Evolutionary conservation across 768 basidiomycete genomes (phyloP).

Genomic region (Panus rudis): DNA sequence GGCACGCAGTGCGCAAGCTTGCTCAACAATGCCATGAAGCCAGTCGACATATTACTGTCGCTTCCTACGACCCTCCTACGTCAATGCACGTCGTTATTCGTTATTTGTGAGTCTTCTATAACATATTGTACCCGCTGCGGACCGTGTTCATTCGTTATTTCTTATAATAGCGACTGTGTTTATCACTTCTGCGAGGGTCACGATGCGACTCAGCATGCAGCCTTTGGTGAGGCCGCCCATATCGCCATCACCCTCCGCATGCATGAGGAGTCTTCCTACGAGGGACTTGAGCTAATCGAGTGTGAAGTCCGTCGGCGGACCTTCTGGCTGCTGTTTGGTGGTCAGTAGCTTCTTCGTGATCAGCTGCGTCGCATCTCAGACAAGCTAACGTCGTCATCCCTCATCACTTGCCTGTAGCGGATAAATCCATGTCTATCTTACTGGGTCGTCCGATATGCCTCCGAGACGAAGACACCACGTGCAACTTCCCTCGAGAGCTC

Average conservation of each 20-base stretch:
- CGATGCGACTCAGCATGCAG: conserved; percentile 81
- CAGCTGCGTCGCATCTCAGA: conserved; percentile 3
- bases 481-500: conserved; percentile 75
- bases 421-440: conserved; percentile 85
- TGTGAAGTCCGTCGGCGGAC: conserved; percentile 78
- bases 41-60: conserved; percentile 72
- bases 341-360: conserved; percentile 33
- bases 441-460: conserved; percentile 80
- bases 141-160: conserved; percentile 1
- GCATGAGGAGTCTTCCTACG: conserved; percentile 83
- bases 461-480: conserved; percentile 84
- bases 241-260: conserved; percentile 77
- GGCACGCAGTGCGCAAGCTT: conserved; percentile 75
- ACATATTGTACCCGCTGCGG: neutral
- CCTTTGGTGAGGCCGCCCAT: conserved; percentile 82
- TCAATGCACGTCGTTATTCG: conserved; percentile 83
- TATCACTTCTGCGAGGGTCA: conserved; percentile 89
- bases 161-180: conserved; percentile 56
- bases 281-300: conserved; percentile 79
- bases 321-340: conserved; percentile 89
- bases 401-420: conserved; percentile 41
- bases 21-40: conserved; percentile 80
- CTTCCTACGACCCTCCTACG: conserved; percentile 76
- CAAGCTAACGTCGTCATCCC: neutral
- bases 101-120: conserved; percentile 61